Evolutionary conservation across 768 basidiomycete genomes (phyloP), one percentile per base, ranked within the genome.

Genomic region (Mycena rosella): DNA sequence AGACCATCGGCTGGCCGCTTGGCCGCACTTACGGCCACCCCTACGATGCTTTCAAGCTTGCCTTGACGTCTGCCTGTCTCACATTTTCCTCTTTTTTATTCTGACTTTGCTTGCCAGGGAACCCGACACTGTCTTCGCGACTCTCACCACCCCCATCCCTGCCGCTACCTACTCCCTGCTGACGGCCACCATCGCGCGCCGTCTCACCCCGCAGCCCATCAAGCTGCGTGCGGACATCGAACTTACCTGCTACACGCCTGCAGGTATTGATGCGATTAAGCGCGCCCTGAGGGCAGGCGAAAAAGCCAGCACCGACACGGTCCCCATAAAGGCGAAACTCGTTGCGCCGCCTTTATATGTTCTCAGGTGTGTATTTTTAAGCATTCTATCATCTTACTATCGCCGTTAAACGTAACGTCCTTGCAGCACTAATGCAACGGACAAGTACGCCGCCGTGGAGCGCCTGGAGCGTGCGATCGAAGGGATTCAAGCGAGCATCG

Each of bases 191-290:
- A 98, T 99, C 75, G 96, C 96, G 9, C 91, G 96, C 48, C 91
- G 98, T 15, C 85, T 99, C 42, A 99, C 98, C 0, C 98, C 98
- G 2, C 98, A 99, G 78, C 96, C 98, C 7, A 96, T 99, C 85
- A 99, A 98, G 82, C 88, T 99, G 44, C 95, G 98, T 73, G 96
- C 98, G 5, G 98, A 99, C 80, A 94, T 99, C 74, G 96, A 99
- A 81, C 82, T 99, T 49, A 98, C 96, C 44, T 99, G 97, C 79
- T 99, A 98, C 78, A 92, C 92, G 1, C 96, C 96, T 36, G 89
- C 94, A 8, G 97, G 98, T 11, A 98, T 99, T 77, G 95, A 98
- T 73, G 96, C 97, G 7, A 98, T 99, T 81, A 95, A 95, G 81
- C 91, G 90, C 58, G 96, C 98, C 0, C 85, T 99, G 38, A 87